These are phyloP conservation scores for Starmera quercuum DNA, from an alignment of 805 yeast genomes.

Conservation along the genomic window DNA sequence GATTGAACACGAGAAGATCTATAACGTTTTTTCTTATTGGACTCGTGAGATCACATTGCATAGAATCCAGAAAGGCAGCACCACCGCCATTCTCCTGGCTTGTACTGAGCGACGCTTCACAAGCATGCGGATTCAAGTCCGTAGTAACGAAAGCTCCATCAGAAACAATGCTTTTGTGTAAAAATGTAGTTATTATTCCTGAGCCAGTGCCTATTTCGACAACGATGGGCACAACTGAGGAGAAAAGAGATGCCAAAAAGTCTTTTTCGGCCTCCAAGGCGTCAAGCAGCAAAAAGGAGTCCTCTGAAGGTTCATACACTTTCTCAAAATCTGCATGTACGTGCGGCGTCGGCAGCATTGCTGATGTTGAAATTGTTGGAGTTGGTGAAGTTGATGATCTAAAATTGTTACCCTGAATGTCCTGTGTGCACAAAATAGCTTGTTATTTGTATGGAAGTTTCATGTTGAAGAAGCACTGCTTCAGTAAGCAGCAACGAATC, in stretches of 20 bases:
- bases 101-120: conserved; percentile 43
- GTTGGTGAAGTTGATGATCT: no score
- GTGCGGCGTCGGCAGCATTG: conserved; percentile 78
- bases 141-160: conserved; percentile 53
- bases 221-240: conserved; percentile 40
- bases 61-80: conserved; percentile 29
- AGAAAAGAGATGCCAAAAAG: conserved; percentile 25
- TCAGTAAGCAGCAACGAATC: no score
- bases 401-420: no score
- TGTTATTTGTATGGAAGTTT: no score
- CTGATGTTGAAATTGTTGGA: conserved; percentile 1
- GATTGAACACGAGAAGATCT: conserved; percentile 82
- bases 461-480: no score
- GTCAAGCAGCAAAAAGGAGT: conserved; percentile 79
- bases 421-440: no score
- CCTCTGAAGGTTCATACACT: conserved; percentile 95
- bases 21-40: conserved; percentile 38
- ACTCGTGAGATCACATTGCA: conserved; percentile 53
- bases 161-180: conserved; percentile 51
- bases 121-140: conserved; percentile 78
- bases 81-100: conserved; percentile 25
- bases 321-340: conserved; percentile 53
- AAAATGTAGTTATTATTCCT: conserved; percentile 79
- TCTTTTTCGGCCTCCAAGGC: conserved; percentile 55
- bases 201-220: conserved; percentile 90